Conservation (phyloP, 768 basidiomycete genomes). For the Leccinum subtestaceum region DNA sequence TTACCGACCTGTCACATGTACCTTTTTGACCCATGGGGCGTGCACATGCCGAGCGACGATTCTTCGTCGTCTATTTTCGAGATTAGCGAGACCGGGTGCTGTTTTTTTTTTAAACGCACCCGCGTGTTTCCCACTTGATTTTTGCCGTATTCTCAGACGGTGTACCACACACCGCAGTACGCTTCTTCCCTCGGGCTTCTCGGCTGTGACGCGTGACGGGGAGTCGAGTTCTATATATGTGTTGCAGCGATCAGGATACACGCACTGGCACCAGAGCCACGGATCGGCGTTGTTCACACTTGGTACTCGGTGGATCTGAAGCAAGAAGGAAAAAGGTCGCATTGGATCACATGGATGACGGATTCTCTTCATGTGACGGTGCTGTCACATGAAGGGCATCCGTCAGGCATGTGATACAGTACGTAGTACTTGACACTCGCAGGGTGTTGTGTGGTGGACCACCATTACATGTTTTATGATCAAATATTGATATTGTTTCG, state of each 20-base stretch:
- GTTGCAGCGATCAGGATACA: background rate
- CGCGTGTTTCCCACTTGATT: too few relatives aligned
- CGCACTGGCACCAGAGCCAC: background rate
- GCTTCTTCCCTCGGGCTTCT: background rate
- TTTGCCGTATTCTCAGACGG: background rate
- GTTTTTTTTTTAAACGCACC: too few relatives aligned
- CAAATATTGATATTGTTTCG: background rate
- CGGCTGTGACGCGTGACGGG: background rate
- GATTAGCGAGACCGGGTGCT: too few relatives aligned
- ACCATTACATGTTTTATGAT: too few relatives aligned
- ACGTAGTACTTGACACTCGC: too few relatives aligned
- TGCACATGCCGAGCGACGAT: too few relatives aligned
- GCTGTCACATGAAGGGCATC: too few relatives aligned
- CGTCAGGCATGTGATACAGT: too few relatives aligned
- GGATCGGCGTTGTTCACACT: background rate
- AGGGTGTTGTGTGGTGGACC: background rate
- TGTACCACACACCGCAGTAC: background rate
- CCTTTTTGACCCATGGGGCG: too few relatives aligned
- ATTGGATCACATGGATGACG: background rate
- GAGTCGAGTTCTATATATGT: background rate
- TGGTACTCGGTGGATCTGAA: background rate
- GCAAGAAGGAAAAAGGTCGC: background rate
- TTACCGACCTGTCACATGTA: too few relatives aligned
- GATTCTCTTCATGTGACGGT: too few relatives aligned
- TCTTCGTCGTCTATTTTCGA: too few relatives aligned